Base-by-base conservation (phyloP, 345 rosid genomes). In the Euclidium syriacum region DNA sequence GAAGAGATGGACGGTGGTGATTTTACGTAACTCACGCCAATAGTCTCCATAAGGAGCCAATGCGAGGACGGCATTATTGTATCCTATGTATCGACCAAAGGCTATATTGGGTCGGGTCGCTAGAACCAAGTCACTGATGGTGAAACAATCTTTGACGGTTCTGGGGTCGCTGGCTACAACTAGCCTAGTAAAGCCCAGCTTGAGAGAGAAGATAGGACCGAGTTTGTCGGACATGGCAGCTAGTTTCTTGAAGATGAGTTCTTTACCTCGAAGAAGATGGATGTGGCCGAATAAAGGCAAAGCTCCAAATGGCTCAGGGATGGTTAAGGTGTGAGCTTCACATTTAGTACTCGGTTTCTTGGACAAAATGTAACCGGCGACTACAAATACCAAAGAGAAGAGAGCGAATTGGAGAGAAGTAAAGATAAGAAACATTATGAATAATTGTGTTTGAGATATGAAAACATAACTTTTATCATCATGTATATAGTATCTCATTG, bases 251-350 rank as follows among this genome's bases (percentile, higher is more conserved):
- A 68, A 75, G 23, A 74, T 29, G 5, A 82, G 85, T 19, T 47
- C 67, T 22, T 64, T 24, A 58, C 62, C 73, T 0, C 49, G 52
- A 2, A 87, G 81, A 42, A 78, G 80, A 56, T 64, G 87, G 43
- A 87, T 74, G 70, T 85, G 95, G 15, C 89, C 95, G 26, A 87
- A 46, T 38, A 87, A 11, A 9, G 95, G 91, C 78, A 73, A 80
- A 22, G 83, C 78, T 16, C 91, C 83, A 0, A 54, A 7, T 7
- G 88, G 81, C 47, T 83, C 80, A 9, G 87, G 91, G 62, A 65
- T 69, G 34, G 41, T 25, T 54, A 41, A 27, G 57, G 36, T 62
- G 1, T 35, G 2, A 14, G 14, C 50, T 52, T 69, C 49, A 27
- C 16, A 7, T 44, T 19, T 53, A n/a, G n/a, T n/a, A 43, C 26